phyloP scores from a whole-genome alignment of 108 stramenopile species.

The Pseudonitzschia delicatissima region DNA sequence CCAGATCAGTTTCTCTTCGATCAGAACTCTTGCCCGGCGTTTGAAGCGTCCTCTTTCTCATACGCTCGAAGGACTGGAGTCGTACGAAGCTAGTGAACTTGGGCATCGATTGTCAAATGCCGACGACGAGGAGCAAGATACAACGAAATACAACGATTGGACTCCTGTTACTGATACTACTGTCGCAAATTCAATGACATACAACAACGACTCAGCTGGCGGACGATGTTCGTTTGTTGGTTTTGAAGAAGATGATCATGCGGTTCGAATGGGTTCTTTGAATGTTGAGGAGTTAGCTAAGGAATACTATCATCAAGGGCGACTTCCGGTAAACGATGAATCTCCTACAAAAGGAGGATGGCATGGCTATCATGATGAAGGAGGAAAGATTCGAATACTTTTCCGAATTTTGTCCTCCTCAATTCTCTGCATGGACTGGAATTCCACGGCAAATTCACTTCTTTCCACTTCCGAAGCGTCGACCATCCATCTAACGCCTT shows the following conservation, averaged over 20 bases:
- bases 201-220: constrained; percentile 36
- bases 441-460: background rate
- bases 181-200: constrained; percentile 61
- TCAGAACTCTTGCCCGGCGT: constrained; percentile 61
- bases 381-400: constrained; percentile 61
- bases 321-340: constrained; percentile 40
- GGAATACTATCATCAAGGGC: constrained; percentile 63
- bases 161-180: constrained; percentile 60
- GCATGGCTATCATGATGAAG: constrained; percentile 85
- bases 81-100: constrained; percentile 45
- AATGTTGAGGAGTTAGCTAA: constrained; percentile 86
- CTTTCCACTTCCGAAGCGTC: constrained; percentile 3
- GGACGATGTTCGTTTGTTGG: constrained; percentile 72
- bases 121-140: background rate
- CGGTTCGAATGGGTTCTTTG: constrained; percentile 36
- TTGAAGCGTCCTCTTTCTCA: constrained; percentile 54
- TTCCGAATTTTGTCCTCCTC: constrained; percentile 66
- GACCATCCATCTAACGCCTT: constrained; percentile 69
- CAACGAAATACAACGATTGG: constrained; percentile 62
- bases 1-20: constrained; percentile 65
- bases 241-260: constrained; percentile 50
- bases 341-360: constrained; percentile 42
- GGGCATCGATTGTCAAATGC: constrained; percentile 49
- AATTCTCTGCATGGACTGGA: constrained; percentile 38
- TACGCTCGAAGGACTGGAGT: constrained; percentile 28